phyloP scores from a whole-genome alignment of 1,284 basidiomycete genomes.

The Trichosporon sp. region DNA sequence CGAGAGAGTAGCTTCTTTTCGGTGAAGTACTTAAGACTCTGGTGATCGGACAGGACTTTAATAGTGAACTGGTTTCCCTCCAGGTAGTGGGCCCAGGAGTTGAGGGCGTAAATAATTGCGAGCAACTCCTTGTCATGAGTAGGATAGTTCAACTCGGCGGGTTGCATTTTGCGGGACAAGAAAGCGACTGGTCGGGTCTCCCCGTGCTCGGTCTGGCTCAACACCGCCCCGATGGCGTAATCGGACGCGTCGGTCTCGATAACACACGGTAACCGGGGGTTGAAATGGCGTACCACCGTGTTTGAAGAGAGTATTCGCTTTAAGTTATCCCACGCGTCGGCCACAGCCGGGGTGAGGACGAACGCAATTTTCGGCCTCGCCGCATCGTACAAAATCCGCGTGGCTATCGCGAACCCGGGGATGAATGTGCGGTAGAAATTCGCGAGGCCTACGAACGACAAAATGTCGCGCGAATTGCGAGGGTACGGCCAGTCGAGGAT shows the following conservation, averaged over 20 bases:
- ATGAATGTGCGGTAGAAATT: constrained; percentile 50
- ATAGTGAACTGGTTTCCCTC: constrained; percentile 34
- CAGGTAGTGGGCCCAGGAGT: constrained; percentile 49
- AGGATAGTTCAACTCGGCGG: constrained; percentile 50
- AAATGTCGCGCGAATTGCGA: constrained; percentile 34
- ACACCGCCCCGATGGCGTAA: constrained; percentile 6
- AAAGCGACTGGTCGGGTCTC: constrained; percentile 44
- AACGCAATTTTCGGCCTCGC: neutral
- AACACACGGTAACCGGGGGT: neutral
- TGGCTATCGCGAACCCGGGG: too few relatives aligned
- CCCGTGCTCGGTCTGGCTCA: constrained; percentile 20
- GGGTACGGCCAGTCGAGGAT: constrained; percentile 49
- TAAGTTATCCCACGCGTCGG: constrained; percentile 37
- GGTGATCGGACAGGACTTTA: constrained; percentile 49
- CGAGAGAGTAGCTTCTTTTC: constrained; percentile 45
- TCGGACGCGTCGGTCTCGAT: constrained; percentile 13
- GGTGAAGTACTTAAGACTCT: constrained; percentile 50
- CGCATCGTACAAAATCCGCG: too few relatives aligned
- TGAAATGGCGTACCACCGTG: constrained; percentile 18
- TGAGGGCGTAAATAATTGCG: constrained; percentile 47
- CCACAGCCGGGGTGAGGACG: constrained; percentile 43
- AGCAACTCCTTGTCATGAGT: constrained; percentile 54
- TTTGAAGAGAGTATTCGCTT: constrained; percentile 34
- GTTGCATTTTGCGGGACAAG: constrained; percentile 35
- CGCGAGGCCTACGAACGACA: constrained; percentile 40